Conservation (phyloP, 2,329 filamentous ascomycete genomes). For the Rhynchosporium graminicola region DNA sequence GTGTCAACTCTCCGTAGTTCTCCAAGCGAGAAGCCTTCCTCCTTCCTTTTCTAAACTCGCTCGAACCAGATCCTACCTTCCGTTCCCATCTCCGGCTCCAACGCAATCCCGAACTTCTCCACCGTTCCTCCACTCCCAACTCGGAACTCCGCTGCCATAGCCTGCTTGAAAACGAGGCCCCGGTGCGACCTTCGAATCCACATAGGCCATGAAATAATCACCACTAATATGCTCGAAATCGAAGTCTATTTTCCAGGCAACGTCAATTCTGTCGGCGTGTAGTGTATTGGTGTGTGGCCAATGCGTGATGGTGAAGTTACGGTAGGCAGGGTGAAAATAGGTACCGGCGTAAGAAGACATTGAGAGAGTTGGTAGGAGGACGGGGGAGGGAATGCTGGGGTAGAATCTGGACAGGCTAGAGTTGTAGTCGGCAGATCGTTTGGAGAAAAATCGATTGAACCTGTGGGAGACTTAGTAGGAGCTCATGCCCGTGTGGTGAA, state of each 20-base stretch:
- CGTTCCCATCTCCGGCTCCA: conserved; percentile 32
- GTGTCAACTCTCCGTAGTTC: no score
- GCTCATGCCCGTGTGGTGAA: background rate
- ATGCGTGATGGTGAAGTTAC: conserved; percentile 31
- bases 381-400: conserved; percentile 42
- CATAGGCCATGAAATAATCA: conserved; percentile 35
- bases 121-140: conserved; percentile 31
- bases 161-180: conserved; percentile 23
- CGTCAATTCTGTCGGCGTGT: conserved; percentile 14
- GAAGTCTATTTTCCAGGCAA: conserved; percentile 23
- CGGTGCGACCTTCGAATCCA: conserved; percentile 23
- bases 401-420: conserved; percentile 43
- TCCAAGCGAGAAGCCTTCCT: background rate
- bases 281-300: conserved; percentile 15
- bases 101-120: conserved; percentile 28
- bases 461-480: conserved; percentile 9
- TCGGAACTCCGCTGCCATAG: conserved; percentile 34
- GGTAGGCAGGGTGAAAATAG: conserved; percentile 49
- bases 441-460: conserved; percentile 28
- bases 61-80: conserved; percentile 38
- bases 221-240: conserved; percentile 37
- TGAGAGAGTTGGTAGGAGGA: conserved; percentile 42
- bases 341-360: conserved; percentile 45
- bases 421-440: conserved; percentile 32
- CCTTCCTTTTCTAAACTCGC: conserved; percentile 17